Base-by-base conservation (phyloP, 805 yeast genomes). In the Ogataea philodendri region DNA sequence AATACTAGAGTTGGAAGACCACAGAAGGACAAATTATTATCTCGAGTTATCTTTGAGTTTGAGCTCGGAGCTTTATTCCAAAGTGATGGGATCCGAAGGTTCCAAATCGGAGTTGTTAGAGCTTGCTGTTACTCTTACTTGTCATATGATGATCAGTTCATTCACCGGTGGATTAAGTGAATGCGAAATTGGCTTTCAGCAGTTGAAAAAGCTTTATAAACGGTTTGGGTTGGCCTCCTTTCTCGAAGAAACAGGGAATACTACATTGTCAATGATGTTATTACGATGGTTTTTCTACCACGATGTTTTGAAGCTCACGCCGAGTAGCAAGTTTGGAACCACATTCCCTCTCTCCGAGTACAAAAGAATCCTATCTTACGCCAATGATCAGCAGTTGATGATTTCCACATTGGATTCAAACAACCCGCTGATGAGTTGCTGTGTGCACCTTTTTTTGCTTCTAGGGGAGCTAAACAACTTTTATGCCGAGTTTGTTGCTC, bases 271-370 rank as follows among this genome's bases (percentile, higher is more conserved):
- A 1, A 29, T 35, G 8, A 47, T 55, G 52, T 41, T 43, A 3
- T 30, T 51, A 9, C 45, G 44, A 22, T 37, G 44, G 35, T 52
- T 52, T 17, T 49, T 53, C 23, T 51, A 49, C 30, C 52, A 50
- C 26, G 57, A 53, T 39, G 43, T 49, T 18, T 35, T 44, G 17
- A 53, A 53, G 31, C 46, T 53, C 10, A 51, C 51, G 3, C 32
- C 47, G n/a, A 41, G 39, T 7, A 30, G 34, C 7, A 41, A 32
- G 23, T 28, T 42, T 5, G 56, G 55, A 3, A 54, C 58, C 3
- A 29, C 46, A 9, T 53, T 50, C 32, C 48, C 57, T 2, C 30
- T 45, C 15, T 8, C 28, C 3, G 53, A 53, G 28, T 53, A 53
- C 35, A 24, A 37, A 11, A 35, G 29, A 22, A 31, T 41, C 6